phyloP scores from a whole-genome alignment of 768 basidiomycete genomes.

The Tricholoma hemisulphureum region DNA sequence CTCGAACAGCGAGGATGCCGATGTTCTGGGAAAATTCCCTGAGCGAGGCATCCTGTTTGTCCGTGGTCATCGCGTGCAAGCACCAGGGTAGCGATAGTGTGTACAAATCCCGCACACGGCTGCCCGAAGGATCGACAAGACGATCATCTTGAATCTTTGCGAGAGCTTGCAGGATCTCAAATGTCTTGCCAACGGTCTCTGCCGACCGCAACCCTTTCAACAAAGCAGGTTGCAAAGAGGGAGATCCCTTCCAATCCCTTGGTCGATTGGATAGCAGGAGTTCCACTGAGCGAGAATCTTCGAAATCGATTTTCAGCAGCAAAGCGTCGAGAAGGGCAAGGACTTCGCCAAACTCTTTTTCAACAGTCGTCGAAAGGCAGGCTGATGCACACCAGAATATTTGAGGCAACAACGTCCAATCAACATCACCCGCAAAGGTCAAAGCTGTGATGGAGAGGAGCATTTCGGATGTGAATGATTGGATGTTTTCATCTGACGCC shows the following conservation, averaged over 20 bases:
- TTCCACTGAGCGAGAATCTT: constrained; percentile 66
- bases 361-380: constrained; percentile 78
- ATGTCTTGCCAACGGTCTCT: constrained; percentile 60
- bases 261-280: constrained; percentile 69
- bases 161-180: constrained; percentile 64
- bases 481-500: constrained; percentile 71
- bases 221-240: constrained; percentile 67
- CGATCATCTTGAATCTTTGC: constrained; percentile 57
- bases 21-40: constrained; percentile 74
- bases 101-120: constrained; percentile 79
- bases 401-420: constrained; percentile 67
- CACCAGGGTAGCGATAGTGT: constrained; percentile 86
- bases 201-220: constrained; percentile 81
- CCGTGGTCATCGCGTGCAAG: constrained; percentile 71
- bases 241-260: constrained; percentile 62
- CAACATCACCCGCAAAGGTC: constrained; percentile 53
- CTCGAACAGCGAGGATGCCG: constrained; percentile 64
- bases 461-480: constrained; percentile 81
- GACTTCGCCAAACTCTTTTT: constrained; percentile 72
- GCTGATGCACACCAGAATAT: constrained; percentile 87
- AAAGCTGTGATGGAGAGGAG: constrained; percentile 70
- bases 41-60: constrained; percentile 56
- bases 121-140: constrained; percentile 68
- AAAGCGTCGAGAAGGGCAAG: constrained; percentile 64
- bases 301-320: constrained; percentile 66